Evolutionary conservation across 2,329 filamentous ascomycete species (phyloP).

Genomic region (Arthrobotrys iridis): DNA sequence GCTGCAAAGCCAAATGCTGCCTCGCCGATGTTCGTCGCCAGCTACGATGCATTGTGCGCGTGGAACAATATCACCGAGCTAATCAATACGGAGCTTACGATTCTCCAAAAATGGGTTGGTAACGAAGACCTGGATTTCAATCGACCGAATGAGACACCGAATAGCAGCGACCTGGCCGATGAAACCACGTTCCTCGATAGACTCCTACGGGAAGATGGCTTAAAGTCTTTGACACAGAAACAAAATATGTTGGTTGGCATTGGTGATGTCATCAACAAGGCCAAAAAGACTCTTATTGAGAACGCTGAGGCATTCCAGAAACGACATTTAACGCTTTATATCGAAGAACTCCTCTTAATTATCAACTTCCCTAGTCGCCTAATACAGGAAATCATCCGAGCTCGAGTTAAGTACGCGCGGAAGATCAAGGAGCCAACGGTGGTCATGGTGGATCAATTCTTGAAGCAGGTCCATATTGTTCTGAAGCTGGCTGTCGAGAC

Average conservation of each 20-base stretch:
- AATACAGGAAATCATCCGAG: conserved; percentile 94
- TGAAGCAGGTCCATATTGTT: conserved; percentile 91
- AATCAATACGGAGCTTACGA: conserved; percentile 92
- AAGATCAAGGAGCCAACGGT: conserved; percentile 93
- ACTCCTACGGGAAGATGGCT: conserved; percentile 91
- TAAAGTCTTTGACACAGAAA: conserved; percentile 85
- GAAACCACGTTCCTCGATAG: conserved; percentile 94
- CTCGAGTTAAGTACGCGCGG: conserved; percentile 88
- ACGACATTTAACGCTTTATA: conserved; percentile 91
- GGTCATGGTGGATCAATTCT: conserved; percentile 98
- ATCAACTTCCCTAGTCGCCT: conserved; percentile 97
- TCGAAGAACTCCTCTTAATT: conserved; percentile 92
- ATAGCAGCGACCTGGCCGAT: conserved; percentile 77
- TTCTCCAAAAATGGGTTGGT: conserved; percentile 94
- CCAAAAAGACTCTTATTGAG: conserved; percentile 86
- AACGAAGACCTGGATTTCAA: conserved; percentile 94
- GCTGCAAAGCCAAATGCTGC: conserved; percentile 78
- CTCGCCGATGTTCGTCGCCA: conserved; percentile 79
- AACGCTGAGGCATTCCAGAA: conserved; percentile 86
- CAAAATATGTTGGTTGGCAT: conserved; percentile 86
- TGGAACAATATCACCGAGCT: conserved; percentile 98
- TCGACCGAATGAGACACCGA: conserved; percentile 75
- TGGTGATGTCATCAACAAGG: conserved; percentile 87
- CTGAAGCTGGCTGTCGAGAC: conserved; percentile 91
- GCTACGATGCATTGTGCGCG: conserved; percentile 86